Conservation (phyloP, 371 early-diverging fungal species). For the Coemansia sp. region DNA sequence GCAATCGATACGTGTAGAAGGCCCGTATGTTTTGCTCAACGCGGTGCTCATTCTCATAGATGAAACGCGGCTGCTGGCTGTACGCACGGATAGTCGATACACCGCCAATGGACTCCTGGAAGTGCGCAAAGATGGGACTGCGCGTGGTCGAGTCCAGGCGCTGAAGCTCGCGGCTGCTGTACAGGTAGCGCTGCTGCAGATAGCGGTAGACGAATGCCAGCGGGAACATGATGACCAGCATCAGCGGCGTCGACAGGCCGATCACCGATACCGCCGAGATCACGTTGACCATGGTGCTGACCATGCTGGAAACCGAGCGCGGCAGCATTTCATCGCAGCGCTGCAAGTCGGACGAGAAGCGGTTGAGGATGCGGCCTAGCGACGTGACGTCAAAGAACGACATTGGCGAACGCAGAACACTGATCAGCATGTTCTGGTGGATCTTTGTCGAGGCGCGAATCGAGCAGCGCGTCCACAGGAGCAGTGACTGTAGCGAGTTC, state of each 20-base stretch:
- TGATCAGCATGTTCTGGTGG: conserved; percentile 75
- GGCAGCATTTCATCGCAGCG: conserved; percentile 81
- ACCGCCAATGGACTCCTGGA: conserved; percentile 76
- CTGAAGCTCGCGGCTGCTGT: conserved; percentile 36
- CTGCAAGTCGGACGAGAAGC: conserved; percentile 77
- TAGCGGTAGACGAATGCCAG: conserved; percentile 35
- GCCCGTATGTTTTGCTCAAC: conserved; percentile 81
- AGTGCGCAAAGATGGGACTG: conserved; percentile 82
- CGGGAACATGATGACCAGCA: conserved; percentile 34
- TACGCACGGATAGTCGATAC: conserved; percentile 84
- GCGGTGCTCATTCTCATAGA: conserved; percentile 66
- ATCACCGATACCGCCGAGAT: conserved; percentile 63
- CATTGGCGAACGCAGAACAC: conserved; percentile 45
- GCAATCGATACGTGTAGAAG: conserved; percentile 73
- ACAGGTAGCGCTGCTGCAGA: conserved; percentile 38
- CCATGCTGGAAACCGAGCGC: conserved; percentile 38
- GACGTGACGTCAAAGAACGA: conserved; percentile 47
- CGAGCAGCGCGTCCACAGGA: conserved; percentile 81
- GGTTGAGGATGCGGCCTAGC: conserved; percentile 46
- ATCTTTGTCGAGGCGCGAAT: conserved; percentile 66
- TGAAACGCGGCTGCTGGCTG: conserved; percentile 70
- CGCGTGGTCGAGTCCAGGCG: conserved; percentile 70
- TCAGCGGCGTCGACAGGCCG: conserved; percentile 42
- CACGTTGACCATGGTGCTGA: conserved; percentile 56
- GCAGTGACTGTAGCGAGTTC: conserved; percentile 69